These are phyloP conservation scores for Solanum sejunctum DNA, from an alignment of 257 asterid species.

Conservation along the genomic window DNA sequence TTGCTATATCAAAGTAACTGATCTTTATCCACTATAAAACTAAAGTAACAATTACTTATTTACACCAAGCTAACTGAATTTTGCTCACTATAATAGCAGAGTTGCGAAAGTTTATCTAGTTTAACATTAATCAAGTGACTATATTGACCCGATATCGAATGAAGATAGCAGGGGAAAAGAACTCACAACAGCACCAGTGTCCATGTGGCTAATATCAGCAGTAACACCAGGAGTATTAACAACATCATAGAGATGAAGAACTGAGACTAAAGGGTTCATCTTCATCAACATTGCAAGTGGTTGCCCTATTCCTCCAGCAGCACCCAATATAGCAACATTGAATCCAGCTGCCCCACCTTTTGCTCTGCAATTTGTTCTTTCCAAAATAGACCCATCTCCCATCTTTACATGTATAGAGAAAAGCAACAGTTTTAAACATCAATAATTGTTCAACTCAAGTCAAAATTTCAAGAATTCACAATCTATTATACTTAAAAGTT, in stretches of 20 bases:
- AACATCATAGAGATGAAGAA: conserved; percentile 89
- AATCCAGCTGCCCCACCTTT: conserved; percentile 94
- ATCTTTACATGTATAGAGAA: conserved; percentile 12
- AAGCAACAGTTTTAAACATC: background rate
- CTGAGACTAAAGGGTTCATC: conserved; percentile 85
- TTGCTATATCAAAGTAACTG: background rate
- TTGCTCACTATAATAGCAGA: background rate
- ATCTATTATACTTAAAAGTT: background rate
- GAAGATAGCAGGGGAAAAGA: background rate
- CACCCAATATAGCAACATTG: conserved; percentile 88
- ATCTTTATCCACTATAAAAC: background rate
- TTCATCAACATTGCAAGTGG: conserved; percentile 90
- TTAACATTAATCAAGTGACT: background rate
- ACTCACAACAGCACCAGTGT: conserved; percentile 86
- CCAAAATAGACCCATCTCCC: conserved; percentile 40
- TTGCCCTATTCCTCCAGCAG: conserved; percentile 96
- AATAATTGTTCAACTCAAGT: background rate
- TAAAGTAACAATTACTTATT: background rate
- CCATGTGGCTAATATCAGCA: conserved; percentile 96
- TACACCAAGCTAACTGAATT: background rate
- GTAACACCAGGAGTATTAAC: conserved; percentile 94
- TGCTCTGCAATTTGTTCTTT: conserved; percentile 65
- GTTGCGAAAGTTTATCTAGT: background rate
- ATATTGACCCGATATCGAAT: background rate
- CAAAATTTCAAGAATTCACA: background rate